Percentiles rank a stretch among this genome's conserved stretches.
Conservation (phyloP, 2,329 filamentous ascomycete genomes). For the Claviceps spartinae region DNA sequence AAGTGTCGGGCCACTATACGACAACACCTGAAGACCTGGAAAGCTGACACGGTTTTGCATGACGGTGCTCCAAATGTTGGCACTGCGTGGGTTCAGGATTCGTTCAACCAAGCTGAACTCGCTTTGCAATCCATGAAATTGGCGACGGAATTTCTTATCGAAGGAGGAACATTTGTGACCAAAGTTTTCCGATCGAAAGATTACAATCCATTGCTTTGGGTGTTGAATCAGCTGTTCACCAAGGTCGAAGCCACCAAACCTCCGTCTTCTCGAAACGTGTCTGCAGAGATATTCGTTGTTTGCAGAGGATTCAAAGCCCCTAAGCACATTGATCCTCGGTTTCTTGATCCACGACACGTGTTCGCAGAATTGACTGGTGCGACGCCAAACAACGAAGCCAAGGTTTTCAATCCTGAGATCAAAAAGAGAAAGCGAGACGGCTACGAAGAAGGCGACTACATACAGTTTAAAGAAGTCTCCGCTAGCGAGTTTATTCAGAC, state of each 20-base stretch:
- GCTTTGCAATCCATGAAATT: slow-evolving; percentile 83
- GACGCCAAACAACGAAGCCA: slow-evolving; percentile 89
- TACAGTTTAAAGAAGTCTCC: slow-evolving; percentile 75
- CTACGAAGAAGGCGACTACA: slow-evolving; percentile 93
- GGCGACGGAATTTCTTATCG: slow-evolving; percentile 80
- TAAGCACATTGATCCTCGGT: slow-evolving; percentile 82
- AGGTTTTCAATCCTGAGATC: slow-evolving; percentile 92
- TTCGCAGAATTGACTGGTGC: slow-evolving; percentile 84
- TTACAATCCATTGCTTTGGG: slow-evolving; percentile 91
- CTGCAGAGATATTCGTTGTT: slow-evolving; percentile 96
- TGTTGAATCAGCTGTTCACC: slow-evolving; percentile 89
- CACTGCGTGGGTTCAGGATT: slow-evolving; percentile 96
- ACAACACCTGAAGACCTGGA: slow-evolving; percentile 86
- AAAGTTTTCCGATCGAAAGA: slow-evolving; percentile 97
- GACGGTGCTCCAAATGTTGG: slow-evolving; percentile 97
- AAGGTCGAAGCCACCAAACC: slow-evolving; percentile 97
- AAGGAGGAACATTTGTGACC: slow-evolving; percentile 88
- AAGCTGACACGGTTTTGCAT: slow-evolving; percentile 88
- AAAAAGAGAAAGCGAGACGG: slow-evolving; percentile 97
- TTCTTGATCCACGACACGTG: slow-evolving; percentile 77
- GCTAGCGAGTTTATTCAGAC: slow-evolving; percentile 93
- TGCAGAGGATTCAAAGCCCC: slow-evolving; percentile 92
- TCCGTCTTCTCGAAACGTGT: slow-evolving; percentile 88
- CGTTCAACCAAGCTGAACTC: slow-evolving; percentile 92
- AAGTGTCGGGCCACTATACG: slow-evolving; percentile 86